phyloP scores from a whole-genome alignment of 1,284 basidiomycete genomes.

The Papiliotrema nemorosa region DNA sequence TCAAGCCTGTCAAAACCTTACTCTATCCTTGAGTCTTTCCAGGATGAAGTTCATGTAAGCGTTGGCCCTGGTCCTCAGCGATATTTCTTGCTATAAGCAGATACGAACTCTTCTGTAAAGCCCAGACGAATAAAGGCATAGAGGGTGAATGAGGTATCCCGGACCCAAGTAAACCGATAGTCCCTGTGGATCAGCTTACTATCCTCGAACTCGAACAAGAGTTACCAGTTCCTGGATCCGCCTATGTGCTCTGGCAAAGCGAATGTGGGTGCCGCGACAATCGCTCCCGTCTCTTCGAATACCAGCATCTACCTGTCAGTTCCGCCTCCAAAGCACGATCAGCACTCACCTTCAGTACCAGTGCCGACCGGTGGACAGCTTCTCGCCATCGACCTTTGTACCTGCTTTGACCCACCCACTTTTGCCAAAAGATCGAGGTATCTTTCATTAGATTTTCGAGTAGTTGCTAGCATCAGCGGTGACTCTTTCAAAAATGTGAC shows the following conservation, averaged over 20 bases:
- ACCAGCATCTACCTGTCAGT: constrained; percentile 40
- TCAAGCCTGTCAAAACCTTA: constrained; percentile 7
- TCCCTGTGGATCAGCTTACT: constrained; percentile 20
- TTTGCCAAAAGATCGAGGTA: constrained; percentile 81
- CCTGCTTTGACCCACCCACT: constrained; percentile 66
- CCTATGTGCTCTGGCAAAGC: constrained; percentile 86
- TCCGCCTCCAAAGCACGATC: constrained; percentile 47
- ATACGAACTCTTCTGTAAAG: constrained; percentile 79
- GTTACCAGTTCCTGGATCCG: constrained; percentile 73
- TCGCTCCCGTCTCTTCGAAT: constrained; percentile 60
- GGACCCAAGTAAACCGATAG: constrained; percentile 58
- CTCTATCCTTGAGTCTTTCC: constrained; percentile 67
- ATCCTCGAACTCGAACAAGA: neutral
- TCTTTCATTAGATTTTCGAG: constrained; percentile 39
- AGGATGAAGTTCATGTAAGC: constrained; percentile 86
- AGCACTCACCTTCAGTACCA: constrained; percentile 55
- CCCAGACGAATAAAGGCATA: constrained; percentile 87
- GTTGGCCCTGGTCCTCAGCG: constrained; percentile 18
- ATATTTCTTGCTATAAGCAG: neutral
- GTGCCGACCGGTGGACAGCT: constrained; percentile 76
- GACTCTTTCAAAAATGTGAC: constrained; percentile 7
- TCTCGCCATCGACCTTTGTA: constrained; percentile 94
- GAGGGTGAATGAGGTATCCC: constrained; percentile 85
- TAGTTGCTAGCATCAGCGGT: constrained; percentile 15
- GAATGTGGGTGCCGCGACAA: constrained; percentile 89